Percentiles rank a stretch among this genome's conserved stretches.
These are phyloP conservation scores for Rhizopogon vesiculosus DNA, from an alignment of 768 basidiomycete genomes.

Conservation along the genomic window DNA sequence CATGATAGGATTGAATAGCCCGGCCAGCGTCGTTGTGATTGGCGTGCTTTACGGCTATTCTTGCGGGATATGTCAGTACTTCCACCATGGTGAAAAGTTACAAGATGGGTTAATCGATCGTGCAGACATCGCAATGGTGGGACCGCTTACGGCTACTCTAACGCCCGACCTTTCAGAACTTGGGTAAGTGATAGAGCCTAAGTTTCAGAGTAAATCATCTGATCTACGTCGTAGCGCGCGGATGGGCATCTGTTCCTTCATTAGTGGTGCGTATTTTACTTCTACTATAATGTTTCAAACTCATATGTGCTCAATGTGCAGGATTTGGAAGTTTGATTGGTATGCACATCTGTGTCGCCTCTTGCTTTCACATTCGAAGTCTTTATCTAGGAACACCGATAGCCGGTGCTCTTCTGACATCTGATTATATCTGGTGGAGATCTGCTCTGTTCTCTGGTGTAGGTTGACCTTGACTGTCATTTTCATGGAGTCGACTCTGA, in stretches of 20 bases:
- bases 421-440: slow-evolving; percentile 51
- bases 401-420: slow-evolving; percentile 51
- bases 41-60: slow-evolving; percentile 44
- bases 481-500: not conserved
- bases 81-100: not conserved
- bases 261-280: slow-evolving; percentile 3
- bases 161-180: slow-evolving; percentile 45
- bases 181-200: slow-evolving; percentile 28
- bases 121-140: slow-evolving; percentile 32
- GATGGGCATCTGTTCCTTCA: slow-evolving; percentile 15
- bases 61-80: slow-evolving; percentile 33
- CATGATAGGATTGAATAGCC: slow-evolving; percentile 34
- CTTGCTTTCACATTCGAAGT: not conserved
- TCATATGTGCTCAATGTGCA: not conserved
- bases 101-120: not conserved
- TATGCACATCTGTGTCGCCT: slow-evolving; percentile 9
- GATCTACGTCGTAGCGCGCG: slow-evolving; percentile 13
- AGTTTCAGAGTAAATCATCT: not conserved
- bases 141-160: slow-evolving; percentile 39
- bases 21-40: slow-evolving; percentile 33
- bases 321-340: slow-evolving; percentile 15
- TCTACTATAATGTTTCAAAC: not conserved
- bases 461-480: not conserved
- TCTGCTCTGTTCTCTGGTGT: slow-evolving; percentile 48
- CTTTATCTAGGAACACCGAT: slow-evolving; percentile 43